Evolutionary conservation across 2,329 filamentous ascomycete genomes (phyloP).

Genomic region (Leptographium radiaticola): DNA sequence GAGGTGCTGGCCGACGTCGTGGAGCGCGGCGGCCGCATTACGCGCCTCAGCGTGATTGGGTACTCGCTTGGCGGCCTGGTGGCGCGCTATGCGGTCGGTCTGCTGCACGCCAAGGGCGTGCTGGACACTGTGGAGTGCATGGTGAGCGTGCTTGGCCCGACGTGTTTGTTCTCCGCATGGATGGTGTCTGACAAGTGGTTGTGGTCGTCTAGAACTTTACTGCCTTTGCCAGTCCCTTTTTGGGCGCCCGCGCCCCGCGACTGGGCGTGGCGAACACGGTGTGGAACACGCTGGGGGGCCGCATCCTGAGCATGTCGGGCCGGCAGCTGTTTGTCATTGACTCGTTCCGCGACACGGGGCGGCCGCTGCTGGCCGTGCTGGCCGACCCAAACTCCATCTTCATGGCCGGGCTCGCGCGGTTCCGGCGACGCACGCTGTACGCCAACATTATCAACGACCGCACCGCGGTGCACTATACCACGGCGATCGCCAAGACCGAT

Average conservation of each 20-base stretch:
- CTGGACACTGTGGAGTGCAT: constrained; percentile 71
- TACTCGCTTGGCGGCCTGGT: constrained; percentile 86
- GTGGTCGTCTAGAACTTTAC: constrained; percentile 57
- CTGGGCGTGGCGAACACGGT: constrained; percentile 52
- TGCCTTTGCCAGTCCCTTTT: constrained; percentile 77
- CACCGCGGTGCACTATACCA: constrained; percentile 73
- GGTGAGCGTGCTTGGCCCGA: constrained; percentile 25
- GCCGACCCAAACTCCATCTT: constrained; percentile 80
- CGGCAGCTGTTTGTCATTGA: constrained; percentile 82
- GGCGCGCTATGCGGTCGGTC: constrained; percentile 71
- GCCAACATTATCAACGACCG: constrained; percentile 80
- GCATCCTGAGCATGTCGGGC: constrained; percentile 71
- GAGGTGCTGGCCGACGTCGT: constrained; percentile 45
- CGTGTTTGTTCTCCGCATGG: background rate
- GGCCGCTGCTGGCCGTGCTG: constrained; percentile 66
- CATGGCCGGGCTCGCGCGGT: constrained; percentile 61
- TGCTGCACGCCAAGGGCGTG: constrained; percentile 68
- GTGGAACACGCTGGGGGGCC: constrained; percentile 75
- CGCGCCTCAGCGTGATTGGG: constrained; percentile 73
- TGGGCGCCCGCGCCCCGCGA: constrained; percentile 60
- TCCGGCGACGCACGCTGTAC: constrained; percentile 68
- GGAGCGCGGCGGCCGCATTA: constrained; percentile 54
- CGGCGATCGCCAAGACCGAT: constrained; percentile 62
- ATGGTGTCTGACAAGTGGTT: no score
- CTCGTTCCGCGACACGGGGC: constrained; percentile 68